Evolutionary conservation across 2,329 filamentous ascomycete species (phyloP), one percentile per base, ranked within the genome.

Genomic region (Curvularia sp.): DNA sequence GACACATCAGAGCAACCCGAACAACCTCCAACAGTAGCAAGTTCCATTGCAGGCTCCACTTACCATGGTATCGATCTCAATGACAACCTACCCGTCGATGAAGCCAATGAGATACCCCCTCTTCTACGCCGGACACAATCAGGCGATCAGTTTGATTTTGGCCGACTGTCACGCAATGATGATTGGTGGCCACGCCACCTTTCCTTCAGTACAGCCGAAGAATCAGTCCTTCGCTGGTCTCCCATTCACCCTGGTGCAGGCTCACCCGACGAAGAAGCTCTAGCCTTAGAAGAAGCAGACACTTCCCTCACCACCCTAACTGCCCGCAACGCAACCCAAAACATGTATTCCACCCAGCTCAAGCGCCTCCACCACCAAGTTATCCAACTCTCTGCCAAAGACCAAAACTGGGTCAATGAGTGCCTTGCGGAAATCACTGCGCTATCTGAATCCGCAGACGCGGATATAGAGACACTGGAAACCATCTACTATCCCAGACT

Each of bases 121-220:
- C 79, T 82, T 8, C 79, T 92, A 9, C 83, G 84, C 25, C 85
- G 90, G 18, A 86, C 90, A 21, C 84, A 88, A 66, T 89, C 86
- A 67, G 76, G 86, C 67, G 25, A 68, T 73, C 28, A 74, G 65
- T 51, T 77, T 56, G 1, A 62, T 60, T 6, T 75, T 6, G 66
- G 70, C 27, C 59, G 64, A n/a, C 19, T 62, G 1, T n/a, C 58
- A 4, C 68, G 80, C 1, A 83, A 86, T 59, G 87, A 90, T 60
- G 81, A 82, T 27, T 85, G 85, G 56, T 91, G 88, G 85, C 86
- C 89, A 1, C 86, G 90, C 1, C 85, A 89, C 42, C 82, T 93
- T 62, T 93, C 90, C 3, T 93, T 93, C 73, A 87, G 88, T 57
- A 83, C 89, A 43, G 90, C 89, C 1, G 89, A 91, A 76, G 89